A percentile compares a stretch with the other conserved stretches of the same genome.
Conservation (phyloP, 257 asterid genomes). For the Solanum tarijense region DNA sequence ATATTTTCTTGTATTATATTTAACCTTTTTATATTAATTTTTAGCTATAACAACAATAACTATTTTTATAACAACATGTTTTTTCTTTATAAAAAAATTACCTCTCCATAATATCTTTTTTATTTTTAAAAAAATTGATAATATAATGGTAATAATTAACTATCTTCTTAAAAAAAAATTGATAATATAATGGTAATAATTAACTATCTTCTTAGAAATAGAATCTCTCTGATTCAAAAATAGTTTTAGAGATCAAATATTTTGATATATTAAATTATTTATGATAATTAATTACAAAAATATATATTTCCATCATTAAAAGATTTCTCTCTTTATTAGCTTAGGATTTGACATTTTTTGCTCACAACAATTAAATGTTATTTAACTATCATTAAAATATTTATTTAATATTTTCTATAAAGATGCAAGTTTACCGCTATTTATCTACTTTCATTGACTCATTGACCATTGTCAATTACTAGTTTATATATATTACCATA, state of each 20-base stretch:
- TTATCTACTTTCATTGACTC: neutral
- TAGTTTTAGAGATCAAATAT: neutral
- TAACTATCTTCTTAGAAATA: neutral
- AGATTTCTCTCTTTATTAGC: neutral
- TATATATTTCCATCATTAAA: neutral
- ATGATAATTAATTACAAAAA: neutral
- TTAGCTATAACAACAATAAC: neutral
- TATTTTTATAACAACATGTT: neutral
- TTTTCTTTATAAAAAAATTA: neutral
- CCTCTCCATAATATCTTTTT: neutral
- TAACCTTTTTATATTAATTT: neutral
- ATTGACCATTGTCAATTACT: neutral
- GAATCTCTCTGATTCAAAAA: neutral
- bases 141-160: neutral
- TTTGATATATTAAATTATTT: neutral
- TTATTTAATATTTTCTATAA: neutral
- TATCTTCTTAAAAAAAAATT: too few species aligned
- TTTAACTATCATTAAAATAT: neutral
- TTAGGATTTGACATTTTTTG: neutral
- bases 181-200: neutral
- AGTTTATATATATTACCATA: too few species aligned
- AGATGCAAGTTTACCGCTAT: neutral
- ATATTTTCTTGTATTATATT: neutral
- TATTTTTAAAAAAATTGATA: too few species aligned
- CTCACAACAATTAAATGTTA: too few species aligned